phyloP scores from a whole-genome alignment of 75 land plant species.

The Cryptomeria japonica region DNA sequence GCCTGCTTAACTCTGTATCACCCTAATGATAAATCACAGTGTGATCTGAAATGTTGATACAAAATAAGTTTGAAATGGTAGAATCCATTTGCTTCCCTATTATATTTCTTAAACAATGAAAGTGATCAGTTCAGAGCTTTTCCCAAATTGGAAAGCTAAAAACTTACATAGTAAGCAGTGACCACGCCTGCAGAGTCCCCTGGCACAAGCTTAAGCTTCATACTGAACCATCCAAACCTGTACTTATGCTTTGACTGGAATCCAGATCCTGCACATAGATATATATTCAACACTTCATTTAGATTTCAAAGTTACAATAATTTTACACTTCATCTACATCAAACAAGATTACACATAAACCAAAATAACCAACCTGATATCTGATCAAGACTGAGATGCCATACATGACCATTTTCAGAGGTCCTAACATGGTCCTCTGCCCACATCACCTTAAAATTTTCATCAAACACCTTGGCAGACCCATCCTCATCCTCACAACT shows the following conservation, averaged over 20 bases:
- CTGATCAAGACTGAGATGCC: constrained; percentile 69
- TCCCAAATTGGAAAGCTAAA: not conserved
- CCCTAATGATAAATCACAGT: too few relatives aligned
- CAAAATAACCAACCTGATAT: constrained; percentile 44
- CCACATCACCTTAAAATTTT: constrained; percentile 59
- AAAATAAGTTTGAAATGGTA: too few relatives aligned
- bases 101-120: not conserved
- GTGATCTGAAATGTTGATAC: too few relatives aligned
- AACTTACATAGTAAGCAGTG: constrained; percentile 78
- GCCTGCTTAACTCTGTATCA: too few relatives aligned
- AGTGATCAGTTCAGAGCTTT: not conserved
- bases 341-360: too few relatives aligned
- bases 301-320: too few relatives aligned
- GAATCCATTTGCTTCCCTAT: too few relatives aligned
- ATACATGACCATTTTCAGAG: constrained; percentile 63
- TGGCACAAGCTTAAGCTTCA: constrained; percentile 86
- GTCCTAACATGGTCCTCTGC: constrained; percentile 66
- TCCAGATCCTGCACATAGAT: constrained; percentile 58
- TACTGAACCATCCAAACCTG: constrained; percentile 83
- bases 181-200: constrained; percentile 90
- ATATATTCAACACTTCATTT: not conserved
- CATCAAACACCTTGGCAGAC: constrained; percentile 28
- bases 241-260: constrained; percentile 73
- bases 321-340: too few relatives aligned
- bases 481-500: not conserved